A percentile compares a stretch with the other conserved stretches of the same genome.
Evolutionary conservation across 164 flowering plant genomes (phyloP).

Genomic region (Chimonanthus praecox): DNA sequence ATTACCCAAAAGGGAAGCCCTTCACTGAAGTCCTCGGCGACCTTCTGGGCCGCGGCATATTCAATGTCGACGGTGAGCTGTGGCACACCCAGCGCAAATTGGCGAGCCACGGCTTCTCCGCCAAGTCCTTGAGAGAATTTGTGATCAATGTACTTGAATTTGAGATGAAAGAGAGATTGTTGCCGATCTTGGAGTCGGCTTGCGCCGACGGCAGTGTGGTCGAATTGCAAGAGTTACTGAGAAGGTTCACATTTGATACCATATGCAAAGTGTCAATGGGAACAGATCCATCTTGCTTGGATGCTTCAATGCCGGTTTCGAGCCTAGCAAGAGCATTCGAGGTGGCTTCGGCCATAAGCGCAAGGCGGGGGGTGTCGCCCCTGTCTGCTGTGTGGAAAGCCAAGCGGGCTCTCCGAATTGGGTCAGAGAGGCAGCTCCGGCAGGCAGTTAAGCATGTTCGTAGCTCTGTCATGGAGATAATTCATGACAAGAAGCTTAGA

Average conservation of each 20-base stretch:
- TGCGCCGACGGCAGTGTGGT: conserved; percentile 11
- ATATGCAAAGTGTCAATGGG: conserved; percentile 60
- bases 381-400: conserved; percentile 48
- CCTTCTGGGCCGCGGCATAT: conserved; percentile 68
- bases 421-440: conserved; percentile 48
- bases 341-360: conserved; percentile 44
- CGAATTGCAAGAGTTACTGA: conserved; percentile 45
- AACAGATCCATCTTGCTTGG: conserved; percentile 43
- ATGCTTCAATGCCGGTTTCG: conserved; percentile 26
- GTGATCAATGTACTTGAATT: conserved; percentile 30
- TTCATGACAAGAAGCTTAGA: conserved; percentile 25
- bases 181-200: conserved; percentile 45
- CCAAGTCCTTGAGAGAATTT: conserved; percentile 41
- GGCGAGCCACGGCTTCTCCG: conserved; percentile 57
- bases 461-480: conserved; percentile 30
- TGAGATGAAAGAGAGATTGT: conserved; percentile 37
- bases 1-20: conserved; percentile 70
- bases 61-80: conserved; percentile 61
- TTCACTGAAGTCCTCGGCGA: conserved; percentile 67
- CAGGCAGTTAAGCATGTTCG: conserved; percentile 36
- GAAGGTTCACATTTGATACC: conserved; percentile 48
- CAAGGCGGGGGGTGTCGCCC: conserved; percentile 46
- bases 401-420: conserved; percentile 40
- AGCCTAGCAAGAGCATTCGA: conserved; percentile 51
- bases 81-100: conserved; percentile 65